Base-by-base conservation (phyloP, 371 early-diverging fungal species). In the Coemansia sp. region DNA sequence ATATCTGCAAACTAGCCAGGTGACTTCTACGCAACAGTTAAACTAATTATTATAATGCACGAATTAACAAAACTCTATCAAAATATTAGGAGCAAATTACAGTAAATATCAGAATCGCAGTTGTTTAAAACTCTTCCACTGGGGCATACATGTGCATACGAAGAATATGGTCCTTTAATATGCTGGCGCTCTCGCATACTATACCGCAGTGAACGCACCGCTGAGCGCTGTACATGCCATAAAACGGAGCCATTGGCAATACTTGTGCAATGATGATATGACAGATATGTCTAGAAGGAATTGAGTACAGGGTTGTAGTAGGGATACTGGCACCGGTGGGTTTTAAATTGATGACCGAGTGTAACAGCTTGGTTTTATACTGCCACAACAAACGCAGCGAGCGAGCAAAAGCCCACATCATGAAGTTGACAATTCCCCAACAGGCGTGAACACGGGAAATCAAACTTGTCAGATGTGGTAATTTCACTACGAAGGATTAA, bases 71-170 rank as follows among this genome's bases (percentile, higher is more conserved):
- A 44, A 44, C 44, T 44, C 44, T 44, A 44, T 44, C 44, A 44
- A 16, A 44, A 5, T 44, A 44, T 44, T 44, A 44, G 14, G 44
- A 44, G 44, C 6, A 44, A n/a, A 44, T 16, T 54, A 21, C n/a
- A 26, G 26, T 14, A 11, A 26, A 54, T 25, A 26, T 26, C 23
- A 54, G 30, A 25, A 14, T 28, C 53, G 23, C 14, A 0, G 7
- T 37, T 37, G 39, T 8, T 56, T 53, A 39, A 18, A 53, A 44
- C 3, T 58, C 51, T 25, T 57, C 48, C 8, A 65, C 25, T 1
- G 59, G 59, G 5, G 65, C 65, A 25, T 39, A 65, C 65, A 65
- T 65, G 51, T 65, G 65, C 16, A 51, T 52, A 6, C 28, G n/a
- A 30, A 48, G 33, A 33, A 58, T 57, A 33, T 65, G 65, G 12